Evolutionary conservation across 2,329 filamentous ascomycete species (phyloP), one percentile per base, ranked within the genome.

Genomic region (Ascochyta fabae): DNA sequence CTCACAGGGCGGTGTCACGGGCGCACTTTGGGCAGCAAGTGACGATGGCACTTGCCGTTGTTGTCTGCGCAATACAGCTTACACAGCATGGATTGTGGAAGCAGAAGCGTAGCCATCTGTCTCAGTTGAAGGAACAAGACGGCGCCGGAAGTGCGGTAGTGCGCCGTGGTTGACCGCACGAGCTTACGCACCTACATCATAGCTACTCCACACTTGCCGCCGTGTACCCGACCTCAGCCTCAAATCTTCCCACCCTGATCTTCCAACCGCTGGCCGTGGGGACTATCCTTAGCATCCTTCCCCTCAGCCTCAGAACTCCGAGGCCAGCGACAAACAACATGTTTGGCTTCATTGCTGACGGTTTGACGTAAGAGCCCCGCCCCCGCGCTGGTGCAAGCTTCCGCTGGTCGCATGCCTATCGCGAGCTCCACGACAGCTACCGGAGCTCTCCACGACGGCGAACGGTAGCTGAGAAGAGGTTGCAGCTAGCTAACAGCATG

Each of bases 281-380:
- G 39, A 36, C 22, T 35, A 33, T 51, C 43, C 34, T 29, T 41
- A 36, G 35, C 23, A 46, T 41, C 46, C 40, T 34, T 46, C 39
- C 31, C 47, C 34, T 26, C 24, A 15, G 10, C 29, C 19, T 41
- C 35, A 43, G n/a, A 27, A 42, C 24, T 42, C 34, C 35, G 53
- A 50, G 49, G 53, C 53, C 48, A 48, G 34, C 41, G 40, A 50
- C 31, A 46, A 39, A 50, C 31, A 46, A 44, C 44, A 75, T 75
- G 73, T 75, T 75, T 56, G 59, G 72, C 61, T 75, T 75, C 61
- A 67, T 75, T 52, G 73, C 73, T 52, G 72, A 75, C 67, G 73
- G 68, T 48, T 60, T 75, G 58, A 74, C 72, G 73, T 74, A 65
- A 61, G 72, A 67, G 49, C 40, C 56, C 64, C 68, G 66, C 62